A percentile compares a stretch with the other conserved stretches of the same genome.
Evolutionary conservation across 345 rosid genomes (phyloP).

Genomic region (Eucalyptus viminalis): DNA sequence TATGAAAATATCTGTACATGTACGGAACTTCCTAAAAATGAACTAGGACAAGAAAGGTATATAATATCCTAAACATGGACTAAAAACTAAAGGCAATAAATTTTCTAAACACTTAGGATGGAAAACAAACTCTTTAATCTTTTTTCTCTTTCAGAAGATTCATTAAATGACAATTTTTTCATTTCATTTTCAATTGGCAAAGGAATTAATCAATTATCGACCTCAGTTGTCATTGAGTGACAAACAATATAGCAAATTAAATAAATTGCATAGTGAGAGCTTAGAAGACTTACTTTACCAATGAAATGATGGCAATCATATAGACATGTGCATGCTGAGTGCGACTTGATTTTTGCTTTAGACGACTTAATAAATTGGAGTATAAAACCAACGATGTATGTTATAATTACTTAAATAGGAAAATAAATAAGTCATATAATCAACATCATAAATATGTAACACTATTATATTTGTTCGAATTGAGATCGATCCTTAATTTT

Average conservation of each 20-base stretch:
- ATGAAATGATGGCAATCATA: background rate
- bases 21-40: background rate
- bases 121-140: background rate
- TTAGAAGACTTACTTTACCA: background rate
- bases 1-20: background rate
- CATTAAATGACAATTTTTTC: background rate
- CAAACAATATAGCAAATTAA: background rate
- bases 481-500: background rate
- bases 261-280: background rate
- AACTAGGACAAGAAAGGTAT: background rate
- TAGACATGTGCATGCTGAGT: too few relatives aligned
- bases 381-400: background rate
- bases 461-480: background rate
- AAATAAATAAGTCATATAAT: background rate
- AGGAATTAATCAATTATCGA: too few relatives aligned
- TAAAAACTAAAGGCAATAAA: background rate
- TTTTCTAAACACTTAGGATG: background rate
- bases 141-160: too few relatives aligned
- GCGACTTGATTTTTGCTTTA: background rate
- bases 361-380: background rate
- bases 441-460: background rate
- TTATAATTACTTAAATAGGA: background rate
- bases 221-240: background rate
- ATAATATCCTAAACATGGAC: background rate
- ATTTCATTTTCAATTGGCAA: background rate